phyloP scores from a whole-genome alignment of 805 yeast species.

The Suhomyces sp. region DNA sequence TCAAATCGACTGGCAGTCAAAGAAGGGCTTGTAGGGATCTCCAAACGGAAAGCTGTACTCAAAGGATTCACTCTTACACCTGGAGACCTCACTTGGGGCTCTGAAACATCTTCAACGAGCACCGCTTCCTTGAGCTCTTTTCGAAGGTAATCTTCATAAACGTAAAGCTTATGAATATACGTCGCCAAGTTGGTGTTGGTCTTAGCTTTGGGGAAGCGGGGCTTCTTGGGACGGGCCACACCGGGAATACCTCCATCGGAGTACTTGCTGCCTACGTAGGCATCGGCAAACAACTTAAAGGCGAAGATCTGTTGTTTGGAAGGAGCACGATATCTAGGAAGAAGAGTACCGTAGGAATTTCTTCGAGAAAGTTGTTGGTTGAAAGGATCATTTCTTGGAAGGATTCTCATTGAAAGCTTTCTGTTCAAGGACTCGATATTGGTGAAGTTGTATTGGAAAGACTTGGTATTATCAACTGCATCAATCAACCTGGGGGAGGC shows the following conservation, averaged over 20 bases:
- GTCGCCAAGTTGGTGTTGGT: constrained; percentile 28
- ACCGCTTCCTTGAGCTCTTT: constrained; percentile 4
- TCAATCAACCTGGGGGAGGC: not conserved
- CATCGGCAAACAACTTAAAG: constrained; percentile 5
- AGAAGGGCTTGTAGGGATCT: too few species aligned
- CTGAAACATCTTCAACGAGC: too few species aligned
- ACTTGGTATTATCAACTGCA: constrained; percentile 1
- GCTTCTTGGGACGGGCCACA: constrained; percentile 14
- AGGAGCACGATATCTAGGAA: constrained; percentile 11
- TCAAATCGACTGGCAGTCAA: too few species aligned
- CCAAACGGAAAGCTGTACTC: too few species aligned
- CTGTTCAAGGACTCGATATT: constrained; percentile 3
- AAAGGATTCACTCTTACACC: too few species aligned
- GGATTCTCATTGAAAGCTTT: constrained; percentile 2
- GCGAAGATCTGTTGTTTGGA: constrained; percentile 6
- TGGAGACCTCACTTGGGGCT: too few species aligned
- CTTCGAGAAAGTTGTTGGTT: not conserved
- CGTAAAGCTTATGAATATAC: constrained; percentile 21
- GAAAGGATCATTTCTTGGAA: not conserved
- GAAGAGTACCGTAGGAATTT: not conserved
- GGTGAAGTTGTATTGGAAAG: constrained; percentile 4
- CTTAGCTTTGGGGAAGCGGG: constrained; percentile 18
- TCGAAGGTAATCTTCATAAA: constrained; percentile 14
- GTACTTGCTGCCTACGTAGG: not conserved
- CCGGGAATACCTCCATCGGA: too few species aligned